Evolutionary conservation across 257 asterid genomes (phyloP).

Genomic region (Petunia axillaris): DNA sequence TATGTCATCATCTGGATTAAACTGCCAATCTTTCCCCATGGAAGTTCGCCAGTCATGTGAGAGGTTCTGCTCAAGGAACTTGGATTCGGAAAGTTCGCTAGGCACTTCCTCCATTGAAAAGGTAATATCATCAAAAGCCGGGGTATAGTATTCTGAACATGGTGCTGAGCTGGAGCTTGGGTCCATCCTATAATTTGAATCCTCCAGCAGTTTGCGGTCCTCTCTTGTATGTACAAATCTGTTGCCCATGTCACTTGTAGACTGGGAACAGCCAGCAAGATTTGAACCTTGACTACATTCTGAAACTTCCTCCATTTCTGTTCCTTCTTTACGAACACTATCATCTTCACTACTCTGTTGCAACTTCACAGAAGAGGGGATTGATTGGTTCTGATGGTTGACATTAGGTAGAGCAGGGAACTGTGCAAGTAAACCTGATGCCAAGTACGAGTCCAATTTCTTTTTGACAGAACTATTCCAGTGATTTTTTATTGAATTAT

Average conservation of each 20-base stretch:
- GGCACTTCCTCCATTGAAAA: conserved; percentile 52
- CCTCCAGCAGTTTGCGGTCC: conserved; percentile 48
- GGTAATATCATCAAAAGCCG: conserved; percentile 48
- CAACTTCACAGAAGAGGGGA: conserved; percentile 63
- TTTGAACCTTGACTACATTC: conserved; percentile 86
- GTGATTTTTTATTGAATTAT: conserved; percentile 91
- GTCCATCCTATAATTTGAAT: conserved; percentile 37
- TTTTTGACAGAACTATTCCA: conserved; percentile 97
- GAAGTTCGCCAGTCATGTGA: conserved; percentile 63
- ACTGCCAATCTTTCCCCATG: conserved; percentile 62
- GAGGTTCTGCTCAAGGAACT: conserved; percentile 56
- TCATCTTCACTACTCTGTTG: conserved; percentile 79
- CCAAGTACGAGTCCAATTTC: conserved; percentile 79
- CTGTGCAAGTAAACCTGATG: conserved; percentile 87
- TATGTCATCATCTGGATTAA: conserved; percentile 60
- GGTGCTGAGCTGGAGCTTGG: conserved; percentile 35
- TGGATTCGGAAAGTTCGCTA: conserved; percentile 45
- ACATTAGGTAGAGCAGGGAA: conserved; percentile 66
- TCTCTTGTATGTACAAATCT: conserved; percentile 44
- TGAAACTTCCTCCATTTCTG: conserved; percentile 76
- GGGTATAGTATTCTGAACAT: conserved; percentile 49
- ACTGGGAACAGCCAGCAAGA: conserved; percentile 53
- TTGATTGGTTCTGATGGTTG: conserved; percentile 49
- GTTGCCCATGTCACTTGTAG: conserved; percentile 49
- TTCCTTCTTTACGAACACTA: conserved; percentile 49